phyloP scores from a whole-genome alignment of 495 filamentous ascomycete genomes.

The Halenospora varia region DNA sequence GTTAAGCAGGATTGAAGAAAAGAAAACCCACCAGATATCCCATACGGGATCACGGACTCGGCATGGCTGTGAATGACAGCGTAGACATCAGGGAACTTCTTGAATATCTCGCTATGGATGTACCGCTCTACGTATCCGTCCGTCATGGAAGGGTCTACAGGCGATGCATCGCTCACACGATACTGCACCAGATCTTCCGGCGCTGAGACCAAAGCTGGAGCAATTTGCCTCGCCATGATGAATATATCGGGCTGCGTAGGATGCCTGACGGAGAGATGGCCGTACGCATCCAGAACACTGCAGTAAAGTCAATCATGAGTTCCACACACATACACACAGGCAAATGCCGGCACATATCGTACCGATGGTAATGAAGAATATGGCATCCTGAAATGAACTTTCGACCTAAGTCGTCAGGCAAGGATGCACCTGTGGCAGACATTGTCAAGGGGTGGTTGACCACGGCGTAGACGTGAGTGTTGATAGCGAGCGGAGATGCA shows the following conservation, averaged over 20 bases:
- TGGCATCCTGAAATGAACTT: neutral
- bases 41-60: conserved; percentile 39
- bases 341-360: neutral
- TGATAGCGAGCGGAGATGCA: too few species aligned
- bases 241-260: conserved; percentile 34
- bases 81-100: conserved; percentile 33
- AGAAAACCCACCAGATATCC: conserved; percentile 25
- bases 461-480: too few species aligned
- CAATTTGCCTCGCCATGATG: conserved; percentile 39
- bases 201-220: conserved; percentile 39
- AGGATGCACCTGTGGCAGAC: neutral
- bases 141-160: conserved; percentile 28
- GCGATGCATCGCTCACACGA: conserved; percentile 31
- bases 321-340: neutral
- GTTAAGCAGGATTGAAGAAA: neutral
- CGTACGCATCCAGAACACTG: conserved; percentile 45
- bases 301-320: conserved; percentile 13
- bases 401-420: neutral
- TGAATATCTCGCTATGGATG: conserved; percentile 49
- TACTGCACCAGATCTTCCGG: conserved; percentile 39
- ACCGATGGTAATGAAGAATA: conserved; percentile 18
- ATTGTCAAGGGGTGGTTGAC: neutral
- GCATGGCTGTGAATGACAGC: conserved; percentile 44
- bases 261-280: conserved; percentile 47
- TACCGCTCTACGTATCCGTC: conserved; percentile 39